Evolutionary conservation across 2,329 filamentous ascomycete species (phyloP).

Genomic region (Huntiella moniliformis): DNA sequence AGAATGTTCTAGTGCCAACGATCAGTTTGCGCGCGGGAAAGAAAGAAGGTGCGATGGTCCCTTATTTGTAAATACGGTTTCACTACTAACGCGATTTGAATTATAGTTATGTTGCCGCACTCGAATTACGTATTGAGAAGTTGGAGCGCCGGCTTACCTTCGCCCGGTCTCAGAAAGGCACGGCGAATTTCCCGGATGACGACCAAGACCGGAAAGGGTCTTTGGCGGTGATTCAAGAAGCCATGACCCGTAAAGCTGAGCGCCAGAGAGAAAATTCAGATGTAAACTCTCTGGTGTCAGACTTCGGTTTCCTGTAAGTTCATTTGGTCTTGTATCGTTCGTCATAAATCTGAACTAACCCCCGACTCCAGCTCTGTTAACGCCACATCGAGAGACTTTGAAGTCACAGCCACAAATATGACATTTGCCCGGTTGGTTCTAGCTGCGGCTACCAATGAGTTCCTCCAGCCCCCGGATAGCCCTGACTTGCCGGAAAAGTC

Average conservation of each 20-base stretch:
- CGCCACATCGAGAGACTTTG: conserved; percentile 84
- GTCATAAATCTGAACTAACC: too few species aligned
- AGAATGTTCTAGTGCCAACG: conserved; percentile 85
- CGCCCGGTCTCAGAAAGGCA: conserved; percentile 51
- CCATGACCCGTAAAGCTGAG: conserved; percentile 46
- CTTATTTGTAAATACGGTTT: not conserved
- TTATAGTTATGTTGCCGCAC: conserved; percentile 67
- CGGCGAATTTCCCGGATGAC: conserved; percentile 34
- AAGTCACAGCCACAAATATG: conserved; percentile 72
- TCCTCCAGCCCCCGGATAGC: conserved; percentile 41
- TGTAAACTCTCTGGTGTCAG: conserved; percentile 79
- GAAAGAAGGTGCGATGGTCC: conserved; percentile 50
- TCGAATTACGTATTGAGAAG: conserved; percentile 82
- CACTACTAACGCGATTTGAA: not conserved
- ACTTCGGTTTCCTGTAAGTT: conserved; percentile 73
- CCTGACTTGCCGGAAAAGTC: conserved; percentile 43
- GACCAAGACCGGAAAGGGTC: conserved; percentile 43
- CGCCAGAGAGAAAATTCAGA: conserved; percentile 57
- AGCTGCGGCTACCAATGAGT: conserved; percentile 60
- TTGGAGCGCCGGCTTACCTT: conserved; percentile 61
- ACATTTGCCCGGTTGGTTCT: conserved; percentile 80
- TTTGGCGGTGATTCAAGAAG: conserved; percentile 39
- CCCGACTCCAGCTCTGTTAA: conserved; percentile 54
- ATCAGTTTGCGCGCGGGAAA: conserved; percentile 89
- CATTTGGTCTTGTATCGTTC: too few species aligned